phyloP scores from a whole-genome alignment of 352 stramenopile species.

The Phytophthora syringae region DNA sequence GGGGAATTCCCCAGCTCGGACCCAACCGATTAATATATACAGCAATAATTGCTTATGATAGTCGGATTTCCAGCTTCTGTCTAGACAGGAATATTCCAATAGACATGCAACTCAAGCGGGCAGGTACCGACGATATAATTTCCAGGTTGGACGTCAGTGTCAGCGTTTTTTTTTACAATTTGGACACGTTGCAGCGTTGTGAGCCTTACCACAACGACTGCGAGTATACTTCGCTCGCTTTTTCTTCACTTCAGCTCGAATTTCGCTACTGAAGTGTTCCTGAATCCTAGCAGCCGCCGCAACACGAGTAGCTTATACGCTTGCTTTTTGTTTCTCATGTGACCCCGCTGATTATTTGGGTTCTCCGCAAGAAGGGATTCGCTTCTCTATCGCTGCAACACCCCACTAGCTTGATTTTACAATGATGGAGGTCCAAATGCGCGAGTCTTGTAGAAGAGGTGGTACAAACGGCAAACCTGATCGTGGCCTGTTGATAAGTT shows the following conservation, averaged over 20 bases:
- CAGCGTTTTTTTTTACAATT: constrained; percentile 1
- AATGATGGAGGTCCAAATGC: constrained; percentile 1
- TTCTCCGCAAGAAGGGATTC: constrained; percentile 6
- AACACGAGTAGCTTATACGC: no score
- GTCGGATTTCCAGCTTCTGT: not conserved
- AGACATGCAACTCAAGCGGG: constrained; percentile 1
- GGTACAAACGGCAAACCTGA: constrained; percentile 4
- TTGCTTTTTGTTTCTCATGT: no score
- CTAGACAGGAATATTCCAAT: not conserved
- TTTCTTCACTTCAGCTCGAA: no score
- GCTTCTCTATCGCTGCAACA: not conserved
- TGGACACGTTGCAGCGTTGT: constrained; percentile 14
- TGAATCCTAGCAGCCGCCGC: no score
- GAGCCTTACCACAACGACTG: constrained; percentile 3
- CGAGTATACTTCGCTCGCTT: no score
- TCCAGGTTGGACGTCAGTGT: constrained; percentile 2
- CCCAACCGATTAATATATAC: constrained; percentile 11
- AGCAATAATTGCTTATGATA: constrained; percentile 13
- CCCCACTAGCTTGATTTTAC: constrained; percentile 5
- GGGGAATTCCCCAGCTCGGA: constrained; percentile 14
- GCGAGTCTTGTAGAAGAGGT: not conserved
- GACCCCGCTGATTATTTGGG: no score
- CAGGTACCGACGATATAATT: constrained; percentile 8
- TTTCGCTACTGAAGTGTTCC: no score
- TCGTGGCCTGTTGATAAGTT: not conserved